These are phyloP conservation scores for Hypomyces perniciosus DNA, from an alignment of 2,329 filamentous ascomycete genomes.

Conservation along the genomic window DNA sequence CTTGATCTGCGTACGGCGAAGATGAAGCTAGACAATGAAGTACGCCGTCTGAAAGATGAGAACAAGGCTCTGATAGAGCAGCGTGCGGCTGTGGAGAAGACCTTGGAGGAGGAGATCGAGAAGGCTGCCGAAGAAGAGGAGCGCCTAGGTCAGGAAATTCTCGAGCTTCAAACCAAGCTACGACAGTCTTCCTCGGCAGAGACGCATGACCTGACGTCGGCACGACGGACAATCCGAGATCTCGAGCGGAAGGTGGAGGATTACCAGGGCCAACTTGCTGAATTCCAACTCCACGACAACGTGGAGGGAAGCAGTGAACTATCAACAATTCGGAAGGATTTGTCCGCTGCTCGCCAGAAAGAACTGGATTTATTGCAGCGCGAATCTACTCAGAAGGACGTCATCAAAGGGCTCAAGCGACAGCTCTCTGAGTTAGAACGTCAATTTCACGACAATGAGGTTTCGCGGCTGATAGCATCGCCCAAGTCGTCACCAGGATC, in stretches of 20 bases:
- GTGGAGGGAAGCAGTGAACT: slow-evolving; percentile 47
- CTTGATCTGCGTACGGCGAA: slow-evolving; percentile 62
- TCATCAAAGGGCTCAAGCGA: slow-evolving; percentile 56
- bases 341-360: slow-evolving; percentile 58
- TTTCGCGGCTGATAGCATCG: slow-evolving; percentile 42
- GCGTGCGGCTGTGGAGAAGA: slow-evolving; percentile 53
- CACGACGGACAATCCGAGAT: slow-evolving; percentile 58
- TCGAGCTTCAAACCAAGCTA: slow-evolving; percentile 43
- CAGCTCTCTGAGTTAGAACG: slow-evolving; percentile 62
- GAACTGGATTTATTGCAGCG: slow-evolving; percentile 60
- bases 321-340: slow-evolving; percentile 55
- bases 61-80: slow-evolving; percentile 51
- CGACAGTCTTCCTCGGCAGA: slow-evolving; percentile 41
- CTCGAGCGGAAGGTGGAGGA: slow-evolving; percentile 57
- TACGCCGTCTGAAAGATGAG: slow-evolving; percentile 60
- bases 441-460: slow-evolving; percentile 58
- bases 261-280: slow-evolving; percentile 41
- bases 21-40: slow-evolving; percentile 60
- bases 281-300: slow-evolving; percentile 27
- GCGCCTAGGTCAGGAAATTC: slow-evolving; percentile 50
- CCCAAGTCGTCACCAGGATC: slow-evolving; percentile 37
- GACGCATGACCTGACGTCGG: slow-evolving; percentile 49
- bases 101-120: slow-evolving; percentile 60
- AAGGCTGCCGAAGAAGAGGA: slow-evolving; percentile 61
- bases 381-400: slow-evolving; percentile 58